Percentiles rank a stretch among this genome's conserved stretches.
These are phyloP conservation scores for Hysterangium stoloniferum DNA, from an alignment of 768 basidiomycete genomes.

Conservation along the genomic window DNA sequence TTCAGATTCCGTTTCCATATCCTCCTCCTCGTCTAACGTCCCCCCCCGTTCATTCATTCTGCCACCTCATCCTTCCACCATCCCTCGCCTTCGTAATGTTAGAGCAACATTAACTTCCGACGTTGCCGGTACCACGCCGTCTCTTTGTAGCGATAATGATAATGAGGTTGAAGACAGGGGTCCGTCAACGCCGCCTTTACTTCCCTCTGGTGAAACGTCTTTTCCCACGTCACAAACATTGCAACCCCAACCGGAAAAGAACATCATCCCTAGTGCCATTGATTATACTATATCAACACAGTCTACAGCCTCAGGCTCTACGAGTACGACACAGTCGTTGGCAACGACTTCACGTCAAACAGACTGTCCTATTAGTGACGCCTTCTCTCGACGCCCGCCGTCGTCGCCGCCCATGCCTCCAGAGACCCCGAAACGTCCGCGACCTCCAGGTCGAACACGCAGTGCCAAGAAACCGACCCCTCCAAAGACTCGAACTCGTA, in stretches of 20 bases:
- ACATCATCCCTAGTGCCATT: not conserved
- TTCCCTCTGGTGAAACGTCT: not conserved
- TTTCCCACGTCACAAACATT: no score
- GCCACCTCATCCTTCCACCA: constrained; percentile 19
- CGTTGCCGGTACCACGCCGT: constrained; percentile 50
- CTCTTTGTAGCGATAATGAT: constrained; percentile 69
- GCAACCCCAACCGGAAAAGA: not conserved
- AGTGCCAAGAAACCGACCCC: not conserved
- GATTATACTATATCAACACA: not conserved
- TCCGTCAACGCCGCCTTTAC: constrained; percentile 42
- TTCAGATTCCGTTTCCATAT: constrained; percentile 10
- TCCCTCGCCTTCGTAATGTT: constrained; percentile 22
- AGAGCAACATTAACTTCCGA: constrained; percentile 26
- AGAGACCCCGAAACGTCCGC: constrained; percentile 44
- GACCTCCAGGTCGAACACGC: constrained; percentile 42
- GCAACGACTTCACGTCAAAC: no score
- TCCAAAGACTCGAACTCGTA: not conserved
- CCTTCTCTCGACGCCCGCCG: constrained; percentile 56
- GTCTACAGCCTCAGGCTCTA: no score
- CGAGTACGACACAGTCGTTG: no score
- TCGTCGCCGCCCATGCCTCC: constrained; percentile 57
- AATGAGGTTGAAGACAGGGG: constrained; percentile 40
- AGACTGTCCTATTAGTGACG: constrained; percentile 16
- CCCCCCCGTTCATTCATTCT: not conserved
- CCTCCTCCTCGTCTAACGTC: not conserved